Percentiles rank a stretch among this genome's conserved stretches.
phyloP scores from a whole-genome alignment of 192 early-diverging fungal species.

The Neocallimastix lanati region DNA sequence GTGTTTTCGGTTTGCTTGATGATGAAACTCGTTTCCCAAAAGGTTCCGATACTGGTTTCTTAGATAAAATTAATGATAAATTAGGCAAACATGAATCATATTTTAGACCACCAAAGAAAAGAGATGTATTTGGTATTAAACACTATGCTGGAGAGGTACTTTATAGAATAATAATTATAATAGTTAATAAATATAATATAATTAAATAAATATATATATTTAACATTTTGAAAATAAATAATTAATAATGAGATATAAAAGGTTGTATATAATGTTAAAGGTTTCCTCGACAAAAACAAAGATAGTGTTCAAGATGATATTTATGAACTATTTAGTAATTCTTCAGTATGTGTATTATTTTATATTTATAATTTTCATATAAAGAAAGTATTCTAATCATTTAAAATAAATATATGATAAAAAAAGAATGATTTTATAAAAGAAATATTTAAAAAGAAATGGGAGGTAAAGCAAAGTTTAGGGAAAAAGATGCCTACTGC shows the following conservation, averaged over 20 bases:
- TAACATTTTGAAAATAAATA: not conserved
- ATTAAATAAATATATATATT: too few species aligned
- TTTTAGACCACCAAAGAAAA: conserved; percentile 21
- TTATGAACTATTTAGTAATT: conserved; percentile 23
- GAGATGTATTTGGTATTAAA: conserved; percentile 26
- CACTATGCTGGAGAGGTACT: conserved; percentile 34
- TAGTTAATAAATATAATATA: not conserved
- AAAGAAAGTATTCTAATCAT: conserved; percentile 1
- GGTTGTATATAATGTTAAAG: conserved; percentile 20
- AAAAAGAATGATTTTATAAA: conserved; percentile 17
- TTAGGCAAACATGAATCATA: conserved; percentile 24
- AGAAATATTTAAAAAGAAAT: conserved; percentile 13
- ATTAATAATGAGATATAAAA: not conserved
- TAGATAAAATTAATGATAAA: conserved; percentile 16
- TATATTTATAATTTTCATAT: too few species aligned
- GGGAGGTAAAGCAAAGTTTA: conserved; percentile 1
- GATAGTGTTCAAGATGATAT: conserved; percentile 32
- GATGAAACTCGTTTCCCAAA: conserved; percentile 38
- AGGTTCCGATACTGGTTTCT: conserved; percentile 29
- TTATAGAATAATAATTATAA: conserved; percentile 1
- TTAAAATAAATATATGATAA: not conserved
- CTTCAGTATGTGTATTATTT: conserved; percentile 12
- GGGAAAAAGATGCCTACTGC: conserved; percentile 11
- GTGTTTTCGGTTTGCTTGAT: conserved; percentile 27
- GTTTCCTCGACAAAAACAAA: conserved; percentile 36